Conservation (phyloP, 2,329 filamentous ascomycete species). For the Exophiala xenobiotica region DNA sequence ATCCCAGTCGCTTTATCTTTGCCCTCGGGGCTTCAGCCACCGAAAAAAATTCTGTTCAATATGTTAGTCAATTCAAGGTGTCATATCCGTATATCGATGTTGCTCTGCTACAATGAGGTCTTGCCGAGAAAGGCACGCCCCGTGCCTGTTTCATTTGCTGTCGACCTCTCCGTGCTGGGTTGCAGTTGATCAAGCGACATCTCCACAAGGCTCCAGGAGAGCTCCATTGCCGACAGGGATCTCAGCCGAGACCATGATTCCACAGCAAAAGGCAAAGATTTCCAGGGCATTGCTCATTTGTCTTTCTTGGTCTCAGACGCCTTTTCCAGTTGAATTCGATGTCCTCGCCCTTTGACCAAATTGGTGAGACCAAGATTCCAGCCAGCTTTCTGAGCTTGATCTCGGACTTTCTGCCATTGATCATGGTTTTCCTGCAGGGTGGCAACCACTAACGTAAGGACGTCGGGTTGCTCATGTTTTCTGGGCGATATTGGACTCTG, state of each 20-base stretch:
- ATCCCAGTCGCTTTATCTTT: background rate
- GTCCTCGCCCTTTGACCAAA: constrained; percentile 16
- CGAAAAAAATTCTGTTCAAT: background rate
- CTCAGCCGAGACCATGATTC: no score
- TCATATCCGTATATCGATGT: no score
- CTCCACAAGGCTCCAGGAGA: background rate
- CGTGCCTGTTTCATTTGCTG: background rate
- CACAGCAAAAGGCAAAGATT: no score
- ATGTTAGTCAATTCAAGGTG: background rate
- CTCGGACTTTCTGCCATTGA: constrained; percentile 15
- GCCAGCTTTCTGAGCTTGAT: constrained; percentile 18
- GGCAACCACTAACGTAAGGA: constrained; percentile 7
- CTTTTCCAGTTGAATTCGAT: constrained; percentile 11
- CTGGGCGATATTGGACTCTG: background rate
- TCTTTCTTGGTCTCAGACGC: constrained; percentile 18
- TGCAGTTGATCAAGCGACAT: background rate
- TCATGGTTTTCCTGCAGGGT: constrained; percentile 17
- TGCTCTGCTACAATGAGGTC: background rate
- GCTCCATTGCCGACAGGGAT: no score
- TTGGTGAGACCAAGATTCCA: constrained; percentile 27
- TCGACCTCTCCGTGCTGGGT: background rate
- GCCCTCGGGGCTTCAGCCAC: background rate
- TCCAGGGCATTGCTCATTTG: constrained; percentile 7
- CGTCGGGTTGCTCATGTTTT: no score
- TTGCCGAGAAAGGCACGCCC: background rate